These are phyloP conservation scores for Adansonia madagascariensis DNA, from an alignment of 441 rosid species.

Conservation along the genomic window DNA sequence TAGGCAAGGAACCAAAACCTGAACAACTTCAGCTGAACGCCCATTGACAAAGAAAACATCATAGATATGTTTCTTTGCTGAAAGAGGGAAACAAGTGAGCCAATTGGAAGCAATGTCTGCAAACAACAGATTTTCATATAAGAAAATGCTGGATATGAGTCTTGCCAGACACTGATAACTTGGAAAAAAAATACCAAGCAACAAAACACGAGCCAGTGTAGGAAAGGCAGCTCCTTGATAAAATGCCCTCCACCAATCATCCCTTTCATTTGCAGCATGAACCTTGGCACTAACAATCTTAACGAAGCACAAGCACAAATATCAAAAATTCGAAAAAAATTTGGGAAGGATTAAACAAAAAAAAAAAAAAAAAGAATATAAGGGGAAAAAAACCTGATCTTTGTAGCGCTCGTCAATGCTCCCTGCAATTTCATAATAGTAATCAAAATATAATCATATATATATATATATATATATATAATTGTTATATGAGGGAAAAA, in stretches of 20 bases:
- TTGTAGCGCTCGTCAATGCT: constrained; percentile 51
- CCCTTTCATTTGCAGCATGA: constrained; percentile 57
- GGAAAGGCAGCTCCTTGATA: constrained; percentile 81
- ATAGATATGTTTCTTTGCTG: constrained; percentile 70
- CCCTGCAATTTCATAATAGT: constrained; percentile 46
- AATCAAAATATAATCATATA: background rate
- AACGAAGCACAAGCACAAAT: background rate
- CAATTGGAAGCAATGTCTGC: constrained; percentile 91
- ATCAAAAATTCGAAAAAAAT: background rate
- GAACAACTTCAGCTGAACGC: constrained; percentile 70
- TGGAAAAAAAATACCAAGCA: constrained; percentile 51
- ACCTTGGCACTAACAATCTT: constrained; percentile 49
- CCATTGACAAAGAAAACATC: constrained; percentile 83
- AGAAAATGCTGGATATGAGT: background rate
- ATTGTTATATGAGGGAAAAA: no score
- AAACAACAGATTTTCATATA: constrained; percentile 30
- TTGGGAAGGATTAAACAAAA: background rate
- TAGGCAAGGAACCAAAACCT: constrained; percentile 73
- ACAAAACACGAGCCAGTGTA: constrained; percentile 63
- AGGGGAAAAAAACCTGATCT: constrained; percentile 53
- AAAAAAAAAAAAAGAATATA: background rate
- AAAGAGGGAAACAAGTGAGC: constrained; percentile 85
- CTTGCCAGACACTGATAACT: background rate
- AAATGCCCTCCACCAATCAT: constrained; percentile 56
- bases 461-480: background rate